These are phyloP conservation scores for Talaromyces amestolkiae DNA, from an alignment of 2,329 filamentous ascomycete species.

Conservation along the genomic window DNA sequence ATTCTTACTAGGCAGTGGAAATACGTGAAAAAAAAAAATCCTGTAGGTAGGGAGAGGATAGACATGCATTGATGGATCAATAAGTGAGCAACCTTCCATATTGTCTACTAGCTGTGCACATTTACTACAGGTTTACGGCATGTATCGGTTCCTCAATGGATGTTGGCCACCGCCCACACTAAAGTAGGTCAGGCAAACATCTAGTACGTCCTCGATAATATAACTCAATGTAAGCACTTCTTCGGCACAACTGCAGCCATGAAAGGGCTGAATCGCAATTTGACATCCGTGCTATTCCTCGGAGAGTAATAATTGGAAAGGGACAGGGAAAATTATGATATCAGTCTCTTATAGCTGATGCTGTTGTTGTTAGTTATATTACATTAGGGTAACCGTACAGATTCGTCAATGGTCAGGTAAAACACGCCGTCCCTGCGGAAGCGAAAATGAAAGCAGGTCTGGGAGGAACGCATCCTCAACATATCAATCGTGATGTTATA, in stretches of 20 bases:
- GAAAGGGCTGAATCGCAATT: conserved; percentile 84
- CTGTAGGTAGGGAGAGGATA: too few species aligned
- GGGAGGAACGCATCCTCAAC: not conserved
- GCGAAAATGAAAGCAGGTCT: not conserved
- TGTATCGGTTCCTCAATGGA: conserved; percentile 49
- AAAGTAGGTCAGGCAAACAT: conserved; percentile 37
- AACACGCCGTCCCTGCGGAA: not conserved
- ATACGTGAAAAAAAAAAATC: too few species aligned
- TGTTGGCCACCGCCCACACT: conserved; percentile 36
- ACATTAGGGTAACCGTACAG: conserved; percentile 26
- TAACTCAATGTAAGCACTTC: conserved; percentile 83
- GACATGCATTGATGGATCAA: not conserved
- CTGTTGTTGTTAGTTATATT: conserved; percentile 29
- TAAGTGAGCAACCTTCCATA: not conserved
- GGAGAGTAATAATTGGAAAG: not conserved
- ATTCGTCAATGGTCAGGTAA: conserved; percentile 26
- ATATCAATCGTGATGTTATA: conserved; percentile 30
- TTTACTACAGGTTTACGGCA: conserved; percentile 16
- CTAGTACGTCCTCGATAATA: conserved; percentile 44
- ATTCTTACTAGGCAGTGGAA: too few species aligned
- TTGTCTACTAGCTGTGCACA: not conserved
- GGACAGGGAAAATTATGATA: conserved; percentile 20
- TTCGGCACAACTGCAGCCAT: conserved; percentile 98
- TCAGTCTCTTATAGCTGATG: conserved; percentile 10
- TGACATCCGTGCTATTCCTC: conserved; percentile 90